Conservation (phyloP, 768 basidiomycete genomes). For the Hygrocybe punicea region DNA sequence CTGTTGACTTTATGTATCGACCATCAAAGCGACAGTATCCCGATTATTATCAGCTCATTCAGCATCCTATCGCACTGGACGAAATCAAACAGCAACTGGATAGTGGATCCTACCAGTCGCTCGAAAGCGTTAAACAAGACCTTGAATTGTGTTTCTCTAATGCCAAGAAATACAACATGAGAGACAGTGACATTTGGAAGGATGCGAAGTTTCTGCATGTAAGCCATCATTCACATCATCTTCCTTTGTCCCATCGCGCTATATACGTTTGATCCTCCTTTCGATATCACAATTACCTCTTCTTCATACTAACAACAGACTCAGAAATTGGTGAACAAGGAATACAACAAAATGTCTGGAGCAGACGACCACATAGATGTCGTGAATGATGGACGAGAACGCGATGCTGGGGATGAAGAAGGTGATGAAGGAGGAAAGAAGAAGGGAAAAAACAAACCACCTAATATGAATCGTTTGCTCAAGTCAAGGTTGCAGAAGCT, state of each 20-base stretch:
- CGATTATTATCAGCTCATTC: conserved; percentile 82
- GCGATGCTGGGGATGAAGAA: conserved; percentile 35
- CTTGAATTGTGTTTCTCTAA: conserved; percentile 78
- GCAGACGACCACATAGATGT: conserved; percentile 1
- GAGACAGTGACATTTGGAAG: conserved; percentile 72
- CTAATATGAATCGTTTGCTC: conserved; percentile 63
- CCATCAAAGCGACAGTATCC: conserved; percentile 73
- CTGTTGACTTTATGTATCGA: conserved; percentile 62
- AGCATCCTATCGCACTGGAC: conserved; percentile 79
- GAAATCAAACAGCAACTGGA: conserved; percentile 84
- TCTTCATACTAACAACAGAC: background rate
- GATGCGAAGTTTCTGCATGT: conserved; percentile 84
- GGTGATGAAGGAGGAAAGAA: conserved; percentile 42
- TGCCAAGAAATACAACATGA: conserved; percentile 78
- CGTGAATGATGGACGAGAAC: background rate
- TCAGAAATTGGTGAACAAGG: conserved; percentile 53
- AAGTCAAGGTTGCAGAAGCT: conserved; percentile 71
- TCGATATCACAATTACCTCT: background rate
- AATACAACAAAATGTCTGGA: conserved; percentile 40
- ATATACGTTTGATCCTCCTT: background rate
- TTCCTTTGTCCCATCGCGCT: background rate
- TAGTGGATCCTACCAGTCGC: conserved; percentile 51
- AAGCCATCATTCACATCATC: conserved; percentile 29
- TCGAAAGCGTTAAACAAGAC: conserved; percentile 66
- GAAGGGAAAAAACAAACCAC: conserved; percentile 51